phyloP scores from a whole-genome alignment of 139 green algal species.

The Yamagishiella unicocca region DNA sequence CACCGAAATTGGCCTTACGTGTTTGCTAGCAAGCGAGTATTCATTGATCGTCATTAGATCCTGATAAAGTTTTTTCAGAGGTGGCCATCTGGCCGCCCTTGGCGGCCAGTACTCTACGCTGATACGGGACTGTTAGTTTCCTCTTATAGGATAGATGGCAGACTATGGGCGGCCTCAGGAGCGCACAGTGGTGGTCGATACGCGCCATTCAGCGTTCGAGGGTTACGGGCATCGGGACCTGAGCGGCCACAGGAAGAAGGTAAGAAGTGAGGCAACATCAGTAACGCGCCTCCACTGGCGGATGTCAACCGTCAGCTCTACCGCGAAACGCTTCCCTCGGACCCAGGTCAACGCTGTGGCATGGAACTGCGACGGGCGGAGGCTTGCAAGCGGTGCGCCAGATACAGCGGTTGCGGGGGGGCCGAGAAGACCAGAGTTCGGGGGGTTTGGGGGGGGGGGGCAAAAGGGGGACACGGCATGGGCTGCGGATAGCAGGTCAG shows the following conservation, averaged over 20 bases:
- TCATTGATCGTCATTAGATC: too few relatives aligned
- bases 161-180: slow-evolving; percentile 24
- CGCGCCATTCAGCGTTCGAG: neutral
- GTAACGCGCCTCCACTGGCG: neutral
- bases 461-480: too few relatives aligned
- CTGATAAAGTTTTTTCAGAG: too few relatives aligned
- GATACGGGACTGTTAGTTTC: neutral
- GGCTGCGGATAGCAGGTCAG: too few relatives aligned
- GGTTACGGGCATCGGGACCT: slow-evolving; percentile 34
- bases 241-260: slow-evolving; percentile 43
- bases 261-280: neutral
- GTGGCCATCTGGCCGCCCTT: neutral
- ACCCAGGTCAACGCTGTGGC: slow-evolving; percentile 32
- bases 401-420: too few relatives aligned
- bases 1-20: too few relatives aligned
- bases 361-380: slow-evolving; percentile 41
- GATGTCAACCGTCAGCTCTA: too few relatives aligned
- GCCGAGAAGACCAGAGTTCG: too few relatives aligned
- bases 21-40: too few relatives aligned
- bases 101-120: neutral
- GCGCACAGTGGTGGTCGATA: neutral
- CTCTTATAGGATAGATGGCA: neutral
- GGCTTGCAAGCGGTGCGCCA: slow-evolving; percentile 39
- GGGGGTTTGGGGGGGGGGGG: too few relatives aligned
- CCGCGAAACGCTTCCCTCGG: neutral